phyloP scores from a whole-genome alignment of 192 early-diverging fungal genomes.

The Phlyctochytrium arcticum region DNA sequence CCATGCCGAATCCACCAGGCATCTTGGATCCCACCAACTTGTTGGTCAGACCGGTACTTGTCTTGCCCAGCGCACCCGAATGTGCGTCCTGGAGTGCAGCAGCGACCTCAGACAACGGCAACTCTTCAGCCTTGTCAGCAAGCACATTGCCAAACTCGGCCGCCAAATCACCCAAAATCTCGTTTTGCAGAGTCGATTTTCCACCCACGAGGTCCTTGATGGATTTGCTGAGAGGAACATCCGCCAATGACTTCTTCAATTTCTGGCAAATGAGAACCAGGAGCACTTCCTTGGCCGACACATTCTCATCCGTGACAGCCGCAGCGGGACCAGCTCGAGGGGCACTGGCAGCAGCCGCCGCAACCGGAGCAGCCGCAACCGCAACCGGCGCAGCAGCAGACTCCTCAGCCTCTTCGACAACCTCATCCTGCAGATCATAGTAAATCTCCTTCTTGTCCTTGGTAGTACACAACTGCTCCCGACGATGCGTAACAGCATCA shows the following conservation, averaged over 20 bases:
- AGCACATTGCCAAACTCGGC: slow-evolving; percentile 81
- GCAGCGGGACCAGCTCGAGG: background rate
- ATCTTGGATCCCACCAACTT: slow-evolving; percentile 85
- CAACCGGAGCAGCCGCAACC: slow-evolving; percentile 50
- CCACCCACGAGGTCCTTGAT: slow-evolving; percentile 94
- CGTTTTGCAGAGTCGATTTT: slow-evolving; percentile 95
- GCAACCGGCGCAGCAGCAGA: slow-evolving; percentile 52
- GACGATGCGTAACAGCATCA: slow-evolving; percentile 84
- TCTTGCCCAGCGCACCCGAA: slow-evolving; percentile 79
- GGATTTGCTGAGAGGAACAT: slow-evolving; percentile 70
- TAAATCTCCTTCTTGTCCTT: slow-evolving; percentile 94
- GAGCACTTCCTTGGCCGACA: slow-evolving; percentile 80
- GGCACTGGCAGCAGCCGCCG: slow-evolving; percentile 55
- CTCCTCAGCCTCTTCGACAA: slow-evolving; percentile 37
- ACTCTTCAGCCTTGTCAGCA: slow-evolving; percentile 90
- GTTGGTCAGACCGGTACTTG: slow-evolving; percentile 65
- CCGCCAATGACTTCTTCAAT: slow-evolving; percentile 75
- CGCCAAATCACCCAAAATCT: slow-evolving; percentile 90
- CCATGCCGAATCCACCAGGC: slow-evolving; percentile 85
- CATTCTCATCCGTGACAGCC: slow-evolving; percentile 70
- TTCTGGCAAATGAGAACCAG: slow-evolving; percentile 85
- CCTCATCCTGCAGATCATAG: slow-evolving; percentile 76
- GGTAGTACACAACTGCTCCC: slow-evolving; percentile 81
- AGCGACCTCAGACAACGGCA: slow-evolving; percentile 77
- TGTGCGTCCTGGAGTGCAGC: slow-evolving; percentile 56